Percentiles rank a stretch among this genome's conserved stretches.
These are phyloP conservation scores for Aspergillus puulaauensis DNA, from an alignment of 2,329 filamentous ascomycete genomes.

Conservation along the genomic window DNA sequence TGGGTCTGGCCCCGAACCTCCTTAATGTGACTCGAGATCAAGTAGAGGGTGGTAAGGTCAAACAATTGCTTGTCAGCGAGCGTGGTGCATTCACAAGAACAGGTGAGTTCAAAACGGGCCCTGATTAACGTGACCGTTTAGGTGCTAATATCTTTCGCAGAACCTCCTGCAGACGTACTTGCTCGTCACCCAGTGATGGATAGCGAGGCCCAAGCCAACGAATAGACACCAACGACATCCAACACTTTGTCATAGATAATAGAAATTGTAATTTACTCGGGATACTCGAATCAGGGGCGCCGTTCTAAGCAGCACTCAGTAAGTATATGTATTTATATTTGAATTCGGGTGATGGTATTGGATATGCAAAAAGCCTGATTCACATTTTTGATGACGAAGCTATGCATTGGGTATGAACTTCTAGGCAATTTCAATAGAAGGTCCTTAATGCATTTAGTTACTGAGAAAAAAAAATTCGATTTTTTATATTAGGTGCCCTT, in stretches of 20 bases:
- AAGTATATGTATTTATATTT: too few species aligned
- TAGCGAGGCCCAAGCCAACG: slow-evolving; percentile 48
- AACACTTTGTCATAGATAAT: slow-evolving; percentile 27
- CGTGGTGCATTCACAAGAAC: slow-evolving; percentile 41
- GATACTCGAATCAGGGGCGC: background rate
- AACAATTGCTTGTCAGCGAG: slow-evolving; percentile 43
- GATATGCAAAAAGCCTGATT: too few species aligned
- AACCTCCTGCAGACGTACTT: slow-evolving; percentile 34
- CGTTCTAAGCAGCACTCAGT: background rate
- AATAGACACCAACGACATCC: slow-evolving; percentile 35
- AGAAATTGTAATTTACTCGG: slow-evolving; percentile 19
- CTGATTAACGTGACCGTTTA: background rate
- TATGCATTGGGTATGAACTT: too few species aligned
- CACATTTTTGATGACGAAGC: too few species aligned
- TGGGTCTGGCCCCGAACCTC: slow-evolving; percentile 62
- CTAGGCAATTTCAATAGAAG: too few species aligned
- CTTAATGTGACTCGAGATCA: slow-evolving; percentile 56
- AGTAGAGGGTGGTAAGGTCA: slow-evolving; percentile 57
- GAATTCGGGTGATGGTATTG: too few species aligned
- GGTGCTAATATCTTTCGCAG: slow-evolving; percentile 1
- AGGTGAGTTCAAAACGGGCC: slow-evolving; percentile 33
- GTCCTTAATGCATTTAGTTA: too few species aligned
- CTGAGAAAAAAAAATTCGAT: too few species aligned
- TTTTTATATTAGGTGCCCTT: too few species aligned
- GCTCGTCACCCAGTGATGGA: slow-evolving; percentile 34